A percentile compares a stretch with the other conserved stretches of the same genome.
phyloP scores from a whole-genome alignment of 2,329 filamentous ascomycete genomes.

The Stachybotrys echinatus region DNA sequence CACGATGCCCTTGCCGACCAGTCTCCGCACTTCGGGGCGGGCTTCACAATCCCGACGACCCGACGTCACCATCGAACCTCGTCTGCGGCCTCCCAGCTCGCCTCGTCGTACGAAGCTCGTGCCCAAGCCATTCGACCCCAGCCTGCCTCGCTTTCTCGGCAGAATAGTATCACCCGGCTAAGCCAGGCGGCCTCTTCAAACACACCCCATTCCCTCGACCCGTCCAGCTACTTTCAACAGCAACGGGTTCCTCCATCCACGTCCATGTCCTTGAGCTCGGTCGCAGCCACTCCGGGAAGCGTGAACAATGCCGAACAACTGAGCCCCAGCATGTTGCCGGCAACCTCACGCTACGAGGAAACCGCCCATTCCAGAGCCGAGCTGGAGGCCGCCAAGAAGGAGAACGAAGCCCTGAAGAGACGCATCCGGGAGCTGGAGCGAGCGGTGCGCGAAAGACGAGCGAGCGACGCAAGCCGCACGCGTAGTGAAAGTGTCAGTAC shows the following conservation, averaged over 20 bases:
- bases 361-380: conserved; percentile 54
- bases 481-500: conserved; percentile 51
- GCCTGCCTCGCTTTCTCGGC: conserved; percentile 41
- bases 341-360: conserved; percentile 58
- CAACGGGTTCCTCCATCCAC: conserved; percentile 33
- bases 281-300: conserved; percentile 35
- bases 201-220: conserved; percentile 36
- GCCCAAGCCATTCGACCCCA: conserved; percentile 41
- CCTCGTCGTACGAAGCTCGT: conserved; percentile 30
- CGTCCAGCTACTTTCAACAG: conserved; percentile 42
- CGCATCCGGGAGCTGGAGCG: conserved; percentile 59
- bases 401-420: conserved; percentile 58
- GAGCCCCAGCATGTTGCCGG: conserved; percentile 50
- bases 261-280: conserved; percentile 27
- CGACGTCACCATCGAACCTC: conserved; percentile 54
- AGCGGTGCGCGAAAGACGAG: conserved; percentile 41
- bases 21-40: conserved; percentile 51
- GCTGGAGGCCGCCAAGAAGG: conserved; percentile 55
- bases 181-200: conserved; percentile 46
- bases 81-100: conserved; percentile 49
- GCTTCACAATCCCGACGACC: conserved; percentile 50
- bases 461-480: conserved; percentile 39
- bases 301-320: conserved; percentile 29
- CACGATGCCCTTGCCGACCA: conserved; percentile 43
- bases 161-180: conserved; percentile 51